phyloP scores from a whole-genome alignment of 768 basidiomycete genomes.

The Suillus weaverae region DNA sequence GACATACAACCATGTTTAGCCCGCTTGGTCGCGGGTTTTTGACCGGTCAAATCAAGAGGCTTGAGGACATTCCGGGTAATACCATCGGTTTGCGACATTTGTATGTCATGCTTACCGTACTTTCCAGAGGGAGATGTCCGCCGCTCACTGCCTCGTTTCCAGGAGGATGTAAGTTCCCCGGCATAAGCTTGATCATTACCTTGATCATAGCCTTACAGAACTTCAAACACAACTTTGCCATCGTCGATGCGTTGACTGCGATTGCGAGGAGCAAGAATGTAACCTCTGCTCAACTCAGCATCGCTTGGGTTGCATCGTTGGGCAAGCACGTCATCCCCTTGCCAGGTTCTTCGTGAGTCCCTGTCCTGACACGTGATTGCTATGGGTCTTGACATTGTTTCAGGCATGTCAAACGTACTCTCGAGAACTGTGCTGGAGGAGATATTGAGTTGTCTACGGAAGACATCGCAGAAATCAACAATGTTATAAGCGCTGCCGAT shows the following conservation, averaged over 20 bases:
- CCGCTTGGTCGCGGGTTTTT: conserved; percentile 57
- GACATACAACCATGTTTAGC: conserved; percentile 27
- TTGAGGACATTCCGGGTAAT: conserved; percentile 35
- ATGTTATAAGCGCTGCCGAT: conserved; percentile 33
- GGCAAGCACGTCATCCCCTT: conserved; percentile 49
- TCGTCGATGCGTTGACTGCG: conserved; percentile 42
- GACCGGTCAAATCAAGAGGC: conserved; percentile 47
- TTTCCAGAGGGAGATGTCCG: conserved; percentile 42
- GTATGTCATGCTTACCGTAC: not conserved
- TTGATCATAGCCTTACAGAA: conserved; percentile 23
- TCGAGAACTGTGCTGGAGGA: conserved; percentile 47
- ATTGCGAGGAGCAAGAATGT: conserved; percentile 44
- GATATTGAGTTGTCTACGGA: conserved; percentile 40
- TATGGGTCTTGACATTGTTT: not conserved
- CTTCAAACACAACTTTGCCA: conserved; percentile 42
- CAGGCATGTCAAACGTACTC: conserved; percentile 39
- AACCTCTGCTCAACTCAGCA: conserved; percentile 43
- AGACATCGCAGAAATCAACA: conserved; percentile 43
- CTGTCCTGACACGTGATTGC: not conserved
- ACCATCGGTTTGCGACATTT: no score
- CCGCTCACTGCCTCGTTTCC: conserved; percentile 41
- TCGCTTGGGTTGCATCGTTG: conserved; percentile 44
- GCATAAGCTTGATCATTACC: conserved; percentile 1
- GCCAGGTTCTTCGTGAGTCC: conserved; percentile 47
- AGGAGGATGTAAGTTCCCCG: conserved; percentile 38